phyloP scores from a whole-genome alignment of 768 basidiomycete species.

The Termitomyces sp. region DNA sequence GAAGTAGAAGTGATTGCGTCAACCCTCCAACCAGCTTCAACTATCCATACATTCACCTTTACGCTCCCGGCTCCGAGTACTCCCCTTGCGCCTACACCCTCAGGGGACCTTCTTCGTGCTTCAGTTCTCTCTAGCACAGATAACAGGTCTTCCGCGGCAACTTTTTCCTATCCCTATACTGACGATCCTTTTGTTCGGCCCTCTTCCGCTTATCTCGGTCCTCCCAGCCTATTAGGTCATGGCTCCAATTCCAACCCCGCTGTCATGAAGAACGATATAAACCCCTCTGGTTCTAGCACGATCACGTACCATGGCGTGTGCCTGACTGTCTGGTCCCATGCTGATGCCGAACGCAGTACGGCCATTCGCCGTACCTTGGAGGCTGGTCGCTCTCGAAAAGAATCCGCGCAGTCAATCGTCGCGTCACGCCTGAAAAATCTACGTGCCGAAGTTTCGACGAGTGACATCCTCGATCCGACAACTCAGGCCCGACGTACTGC shows the following conservation, averaged over 20 bases:
- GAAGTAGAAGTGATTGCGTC: conserved; percentile 95
- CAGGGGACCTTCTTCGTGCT: conserved; percentile 66
- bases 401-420: conserved; percentile 72
- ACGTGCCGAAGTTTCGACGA: conserved; percentile 48
- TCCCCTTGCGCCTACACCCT: conserved; percentile 71
- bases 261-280: conserved; percentile 28
- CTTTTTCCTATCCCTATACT: conserved; percentile 70
- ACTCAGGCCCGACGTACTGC: conserved; percentile 54
- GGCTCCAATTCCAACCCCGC: conserved; percentile 31
- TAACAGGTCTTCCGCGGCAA: conserved; percentile 63
- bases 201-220: conserved; percentile 77
- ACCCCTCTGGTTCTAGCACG: conserved; percentile 35
- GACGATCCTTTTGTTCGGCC: conserved; percentile 79
- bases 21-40: conserved; percentile 90
- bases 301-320: conserved; percentile 89
- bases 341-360: conserved; percentile 80
- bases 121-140: conserved; percentile 68
- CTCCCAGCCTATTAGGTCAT: conserved; percentile 62
- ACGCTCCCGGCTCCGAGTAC: conserved; percentile 74
- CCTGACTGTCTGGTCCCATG: conserved; percentile 94
- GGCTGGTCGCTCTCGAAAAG: conserved; percentile 72
- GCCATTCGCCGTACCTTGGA: conserved; percentile 85
- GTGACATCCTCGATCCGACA: conserved; percentile 49
- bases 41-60: conserved; percentile 90
- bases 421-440: conserved; percentile 65